Conservation (phyloP, 2,329 filamentous ascomycete genomes). For the Cercospora sp. region DNA sequence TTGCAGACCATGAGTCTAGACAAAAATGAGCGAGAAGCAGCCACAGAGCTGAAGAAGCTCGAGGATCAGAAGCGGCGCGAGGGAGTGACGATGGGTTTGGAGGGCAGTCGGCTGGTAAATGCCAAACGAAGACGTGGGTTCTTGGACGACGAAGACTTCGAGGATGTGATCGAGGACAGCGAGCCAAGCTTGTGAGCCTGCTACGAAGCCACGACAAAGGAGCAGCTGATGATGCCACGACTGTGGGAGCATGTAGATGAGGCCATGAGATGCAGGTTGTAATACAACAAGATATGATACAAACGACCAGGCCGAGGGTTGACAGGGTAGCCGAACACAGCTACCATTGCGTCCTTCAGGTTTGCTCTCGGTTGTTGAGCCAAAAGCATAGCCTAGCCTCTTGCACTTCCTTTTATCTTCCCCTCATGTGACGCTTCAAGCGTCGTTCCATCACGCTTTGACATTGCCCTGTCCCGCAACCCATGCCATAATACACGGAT, state of each 20-base stretch:
- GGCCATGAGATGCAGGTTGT: not conserved
- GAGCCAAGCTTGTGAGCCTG: constrained; percentile 22
- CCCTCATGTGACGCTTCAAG: not conserved
- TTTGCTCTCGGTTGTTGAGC: not conserved
- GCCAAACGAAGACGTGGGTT: constrained; percentile 52
- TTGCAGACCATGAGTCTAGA: constrained; percentile 21
- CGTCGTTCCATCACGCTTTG: not conserved
- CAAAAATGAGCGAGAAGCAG: constrained; percentile 45
- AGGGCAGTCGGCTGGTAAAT: constrained; percentile 55
- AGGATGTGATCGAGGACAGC: constrained; percentile 40
- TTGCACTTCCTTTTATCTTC: not conserved
- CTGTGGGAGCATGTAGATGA: not conserved
- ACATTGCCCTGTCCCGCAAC: not conserved
- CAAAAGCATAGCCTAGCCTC: not conserved
- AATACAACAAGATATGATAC: not conserved
- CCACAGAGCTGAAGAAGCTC: constrained; percentile 51
- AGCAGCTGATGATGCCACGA: not conserved
- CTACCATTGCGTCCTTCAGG: not conserved
- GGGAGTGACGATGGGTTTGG: constrained; percentile 56
- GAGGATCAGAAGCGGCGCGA: constrained; percentile 52
- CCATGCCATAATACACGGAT: not conserved
- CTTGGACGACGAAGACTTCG: constrained; percentile 53
- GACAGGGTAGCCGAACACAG: not conserved
- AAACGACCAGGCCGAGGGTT: not conserved
- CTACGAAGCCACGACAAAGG: not conserved